Evolutionary conservation across 441 rosid genomes (phyloP).

Genomic region (Mallotus repandus): DNA sequence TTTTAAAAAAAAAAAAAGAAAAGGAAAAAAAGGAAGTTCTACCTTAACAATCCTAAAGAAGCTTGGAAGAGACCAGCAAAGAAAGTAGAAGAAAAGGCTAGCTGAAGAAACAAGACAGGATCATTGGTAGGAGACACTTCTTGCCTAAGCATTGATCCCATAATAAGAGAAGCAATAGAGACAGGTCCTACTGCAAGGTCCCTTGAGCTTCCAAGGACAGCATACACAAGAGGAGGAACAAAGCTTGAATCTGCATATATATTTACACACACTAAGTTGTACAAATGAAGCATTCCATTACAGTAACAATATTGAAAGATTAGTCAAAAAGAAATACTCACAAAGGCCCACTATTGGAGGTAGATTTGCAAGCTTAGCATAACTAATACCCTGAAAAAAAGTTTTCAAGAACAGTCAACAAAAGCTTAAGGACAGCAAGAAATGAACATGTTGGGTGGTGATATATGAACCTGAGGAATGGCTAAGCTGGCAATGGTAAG

Average conservation of each 20-base stretch:
- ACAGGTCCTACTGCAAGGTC: conserved; percentile 95
- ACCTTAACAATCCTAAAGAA: conserved; percentile 85
- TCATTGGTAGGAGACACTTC: conserved; percentile 68
- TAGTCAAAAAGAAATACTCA: conserved; percentile 34
- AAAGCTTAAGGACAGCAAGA: not conserved
- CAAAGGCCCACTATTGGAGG: conserved; percentile 94
- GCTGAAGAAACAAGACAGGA: conserved; percentile 67
- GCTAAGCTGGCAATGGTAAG: conserved; percentile 97
- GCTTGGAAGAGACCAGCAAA: conserved; percentile 94
- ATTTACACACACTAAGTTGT: not conserved
- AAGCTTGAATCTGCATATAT: conserved; percentile 77
- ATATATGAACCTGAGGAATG: conserved; percentile 70
- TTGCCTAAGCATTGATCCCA: conserved; percentile 90
- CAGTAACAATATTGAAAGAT: not conserved
- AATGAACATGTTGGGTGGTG: not conserved
- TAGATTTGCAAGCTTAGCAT: conserved; percentile 87
- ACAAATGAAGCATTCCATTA: too few species aligned
- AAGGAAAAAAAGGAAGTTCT: not conserved
- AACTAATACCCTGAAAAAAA: conserved; percentile 73
- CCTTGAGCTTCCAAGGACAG: conserved; percentile 88
- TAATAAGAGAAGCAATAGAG: conserved; percentile 80
- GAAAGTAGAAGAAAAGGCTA: conserved; percentile 88
- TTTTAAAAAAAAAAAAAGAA: not conserved
- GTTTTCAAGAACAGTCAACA: not conserved
- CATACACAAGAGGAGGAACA: conserved; percentile 89